Conservation (phyloP, 805 yeast genomes). For the Yarrowia porcina region DNA sequence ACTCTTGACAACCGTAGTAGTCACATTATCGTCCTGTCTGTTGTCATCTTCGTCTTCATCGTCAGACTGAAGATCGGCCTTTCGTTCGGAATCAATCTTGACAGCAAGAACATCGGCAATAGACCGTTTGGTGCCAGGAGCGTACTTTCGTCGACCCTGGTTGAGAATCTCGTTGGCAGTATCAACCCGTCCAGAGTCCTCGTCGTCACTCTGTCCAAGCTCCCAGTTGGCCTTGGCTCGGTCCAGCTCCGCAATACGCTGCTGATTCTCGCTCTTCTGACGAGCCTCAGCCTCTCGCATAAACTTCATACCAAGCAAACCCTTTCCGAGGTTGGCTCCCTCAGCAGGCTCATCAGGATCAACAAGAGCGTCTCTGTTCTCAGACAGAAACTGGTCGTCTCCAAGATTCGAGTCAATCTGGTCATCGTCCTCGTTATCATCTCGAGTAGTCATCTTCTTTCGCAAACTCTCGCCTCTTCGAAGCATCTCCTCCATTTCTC, state of each 20-base stretch:
- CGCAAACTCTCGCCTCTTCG: constrained; percentile 78
- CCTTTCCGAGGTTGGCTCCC: constrained; percentile 64
- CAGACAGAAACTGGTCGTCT: constrained; percentile 32
- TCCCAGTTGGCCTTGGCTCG: constrained; percentile 45
- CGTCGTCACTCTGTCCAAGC: constrained; percentile 41
- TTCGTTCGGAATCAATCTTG: constrained; percentile 32
- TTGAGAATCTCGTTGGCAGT: constrained; percentile 46
- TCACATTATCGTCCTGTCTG: not conserved
- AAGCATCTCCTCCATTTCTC: constrained; percentile 92
- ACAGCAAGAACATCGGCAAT: constrained; percentile 33
- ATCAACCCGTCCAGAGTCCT: constrained; percentile 44
- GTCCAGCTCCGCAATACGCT: constrained; percentile 51
- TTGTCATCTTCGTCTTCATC: constrained; percentile 12
- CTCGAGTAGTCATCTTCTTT: constrained; percentile 65
- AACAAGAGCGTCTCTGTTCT: constrained; percentile 38
- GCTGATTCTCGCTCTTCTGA: constrained; percentile 56
- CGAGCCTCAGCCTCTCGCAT: constrained; percentile 86
- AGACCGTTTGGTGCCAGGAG: constrained; percentile 55
- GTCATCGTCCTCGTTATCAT: constrained; percentile 47
- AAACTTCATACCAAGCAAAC: constrained; percentile 90
- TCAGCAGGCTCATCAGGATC: constrained; percentile 27
- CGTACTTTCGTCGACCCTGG: constrained; percentile 76
- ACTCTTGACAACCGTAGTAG: not conserved
- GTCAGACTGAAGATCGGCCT: not conserved
- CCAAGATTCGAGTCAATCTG: constrained; percentile 46